These are phyloP conservation scores for Hymenoscyphus repandus DNA, from an alignment of 2,329 filamentous ascomycete genomes.

Conservation along the genomic window DNA sequence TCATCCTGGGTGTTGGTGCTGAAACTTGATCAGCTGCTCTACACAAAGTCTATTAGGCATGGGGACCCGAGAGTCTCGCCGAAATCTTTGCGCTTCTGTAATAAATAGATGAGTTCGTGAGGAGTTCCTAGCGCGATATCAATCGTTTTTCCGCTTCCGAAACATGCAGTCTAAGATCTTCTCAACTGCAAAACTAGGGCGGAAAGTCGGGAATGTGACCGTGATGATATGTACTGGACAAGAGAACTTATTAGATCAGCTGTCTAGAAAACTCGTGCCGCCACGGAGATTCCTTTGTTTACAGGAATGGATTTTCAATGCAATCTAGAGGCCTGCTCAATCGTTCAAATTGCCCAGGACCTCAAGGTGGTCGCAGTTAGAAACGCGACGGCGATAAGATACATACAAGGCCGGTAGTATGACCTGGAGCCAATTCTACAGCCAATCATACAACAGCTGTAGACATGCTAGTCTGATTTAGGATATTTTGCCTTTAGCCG, in stretches of 20 bases:
- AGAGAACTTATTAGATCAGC: slow-evolving; percentile 3
- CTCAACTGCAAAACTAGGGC: neutral
- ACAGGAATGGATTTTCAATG: neutral
- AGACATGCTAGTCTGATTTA: neutral
- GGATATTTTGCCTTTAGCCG: slow-evolving; percentile 10
- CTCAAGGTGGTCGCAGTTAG: neutral
- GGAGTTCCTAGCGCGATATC: neutral
- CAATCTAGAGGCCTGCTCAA: neutral
- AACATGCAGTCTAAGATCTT: neutral
- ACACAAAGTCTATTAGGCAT: slow-evolving; percentile 2
- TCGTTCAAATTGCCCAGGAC: too few species aligned
- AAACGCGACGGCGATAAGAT: too few species aligned
- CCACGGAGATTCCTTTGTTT: neutral
- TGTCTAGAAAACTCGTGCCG: neutral
- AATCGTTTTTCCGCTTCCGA: slow-evolving; percentile 12
- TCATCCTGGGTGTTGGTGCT: neutral
- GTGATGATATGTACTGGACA: neutral
- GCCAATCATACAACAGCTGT: neutral
- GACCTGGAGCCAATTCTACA: neutral
- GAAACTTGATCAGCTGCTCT: slow-evolving; percentile 1
- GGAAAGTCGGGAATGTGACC: slow-evolving; percentile 5
- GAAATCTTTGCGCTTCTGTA: neutral
- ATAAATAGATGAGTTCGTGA: slow-evolving; percentile 9
- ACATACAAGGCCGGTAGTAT: neutral
- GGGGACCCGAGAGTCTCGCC: slow-evolving; percentile 2